Percentiles rank a stretch among this genome's conserved stretches.
Conservation (phyloP, 352 stramenopile genomes). For the Phytopythium vexans region DNA sequence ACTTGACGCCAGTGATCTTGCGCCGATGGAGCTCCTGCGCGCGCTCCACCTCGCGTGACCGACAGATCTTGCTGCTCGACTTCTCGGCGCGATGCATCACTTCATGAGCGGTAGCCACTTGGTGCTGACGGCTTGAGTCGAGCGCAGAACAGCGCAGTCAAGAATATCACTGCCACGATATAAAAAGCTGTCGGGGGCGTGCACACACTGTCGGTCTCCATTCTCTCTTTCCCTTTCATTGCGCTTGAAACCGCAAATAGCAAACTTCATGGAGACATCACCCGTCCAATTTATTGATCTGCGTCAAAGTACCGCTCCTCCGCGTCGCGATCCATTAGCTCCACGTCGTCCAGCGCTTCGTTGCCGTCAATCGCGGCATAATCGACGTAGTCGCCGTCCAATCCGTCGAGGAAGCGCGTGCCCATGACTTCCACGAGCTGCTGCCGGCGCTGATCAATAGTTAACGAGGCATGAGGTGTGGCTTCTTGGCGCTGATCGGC, state of each 20-base stretch:
- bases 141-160: too few relatives aligned
- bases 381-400: slow-evolving; percentile 54
- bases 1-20: slow-evolving; percentile 70
- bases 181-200: too few relatives aligned
- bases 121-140: too few relatives aligned
- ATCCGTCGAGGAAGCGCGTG: slow-evolving; percentile 61
- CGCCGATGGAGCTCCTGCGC: slow-evolving; percentile 65
- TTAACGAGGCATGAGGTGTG: slow-evolving; percentile 7
- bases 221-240: too few relatives aligned
- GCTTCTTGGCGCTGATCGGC: slow-evolving; percentile 30
- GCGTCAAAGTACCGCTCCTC: slow-evolving; percentile 75
- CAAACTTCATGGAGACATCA: too few relatives aligned
- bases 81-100: slow-evolving; percentile 74
- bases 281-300: slow-evolving; percentile 10
- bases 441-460: slow-evolving; percentile 40
- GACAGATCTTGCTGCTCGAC: slow-evolving; percentile 74
- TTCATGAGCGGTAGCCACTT: neutral
- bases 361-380: slow-evolving; percentile 67
- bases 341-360: slow-evolving; percentile 58
- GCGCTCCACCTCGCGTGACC: slow-evolving; percentile 63
- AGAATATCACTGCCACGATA: too few relatives aligned
- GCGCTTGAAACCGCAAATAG: too few relatives aligned
- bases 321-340: slow-evolving; percentile 68
- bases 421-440: slow-evolving; percentile 76
- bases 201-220: too few relatives aligned